phyloP scores from a whole-genome alignment of 1,139 yeast species.

The Hyphopichia buzzinii region DNA sequence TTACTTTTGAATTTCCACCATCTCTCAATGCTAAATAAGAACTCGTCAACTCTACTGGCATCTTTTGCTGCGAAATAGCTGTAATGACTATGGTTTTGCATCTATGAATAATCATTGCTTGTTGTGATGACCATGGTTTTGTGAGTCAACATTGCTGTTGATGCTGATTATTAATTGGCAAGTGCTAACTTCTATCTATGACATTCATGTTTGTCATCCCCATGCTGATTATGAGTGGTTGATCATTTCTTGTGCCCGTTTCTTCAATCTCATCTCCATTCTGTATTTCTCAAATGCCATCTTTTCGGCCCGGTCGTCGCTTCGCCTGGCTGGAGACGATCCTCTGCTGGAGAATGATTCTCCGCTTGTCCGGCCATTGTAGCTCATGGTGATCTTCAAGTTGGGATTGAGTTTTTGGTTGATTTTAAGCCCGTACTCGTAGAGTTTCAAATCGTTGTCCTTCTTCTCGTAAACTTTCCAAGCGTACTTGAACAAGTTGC shows the following conservation, averaged over 20 bases:
- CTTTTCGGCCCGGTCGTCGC: conserved; percentile 27
- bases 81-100: too few species aligned
- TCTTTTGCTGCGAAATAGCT: too few species aligned
- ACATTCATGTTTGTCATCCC: too few species aligned
- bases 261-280: conserved; percentile 44
- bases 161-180: too few species aligned
- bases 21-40: too few species aligned
- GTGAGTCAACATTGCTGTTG: too few species aligned
- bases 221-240: too few species aligned
- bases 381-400: conserved; percentile 33
- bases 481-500: conserved; percentile 29
- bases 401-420: conserved; percentile 37
- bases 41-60: too few species aligned
- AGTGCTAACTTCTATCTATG: too few species aligned
- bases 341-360: conserved; percentile 10
- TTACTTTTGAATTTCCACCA: too few species aligned
- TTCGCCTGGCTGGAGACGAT: conserved; percentile 4
- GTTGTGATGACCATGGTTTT: too few species aligned
- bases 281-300: conserved; percentile 44
- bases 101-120: too few species aligned
- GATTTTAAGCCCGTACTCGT: conserved; percentile 38
- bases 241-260: conserved; percentile 32
- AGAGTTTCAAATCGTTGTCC: conserved; percentile 38
- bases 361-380: conserved; percentile 18
- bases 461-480: conserved; percentile 25